Evolutionary conservation across 495 filamentous ascomycete species (phyloP), one percentile per base, ranked within the genome.

Genomic region (Cercophora sp.): DNA sequence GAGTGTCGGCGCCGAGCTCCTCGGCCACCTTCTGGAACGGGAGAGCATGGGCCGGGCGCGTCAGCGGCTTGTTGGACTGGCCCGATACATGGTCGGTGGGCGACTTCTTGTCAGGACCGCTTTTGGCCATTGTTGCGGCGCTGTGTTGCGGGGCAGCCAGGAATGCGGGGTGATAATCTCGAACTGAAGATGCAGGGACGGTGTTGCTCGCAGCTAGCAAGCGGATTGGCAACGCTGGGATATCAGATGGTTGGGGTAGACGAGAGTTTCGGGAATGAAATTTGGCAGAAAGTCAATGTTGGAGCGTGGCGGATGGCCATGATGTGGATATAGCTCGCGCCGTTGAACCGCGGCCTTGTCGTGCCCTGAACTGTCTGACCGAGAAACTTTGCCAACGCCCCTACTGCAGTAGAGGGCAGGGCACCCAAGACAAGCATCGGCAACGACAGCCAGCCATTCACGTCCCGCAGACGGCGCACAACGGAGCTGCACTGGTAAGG

Each of bases 41-140:
- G 22, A 92, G 74, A 32, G 80, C 71, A 60, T 91, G 87, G 13
- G 88, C 82, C 6, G 85, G 85, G 37, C 70, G 67, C 8, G 78
- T 80, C 16, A 90, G 64, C 2, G 63, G 70, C 56, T 54, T 51
- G 65, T 81, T 79, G 52, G 75, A 65, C 64, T 80, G 76, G 63
- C 79, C 76, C 32, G 71, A 76, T 66, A 79, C 67, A 69, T 82
- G 68, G 34, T 60, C 54, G 18, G 22, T 59, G 55, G 32, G 32
- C 8, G 18, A 40, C 27, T 56, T 56, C 27, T 56, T 56, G 5
- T 60, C 35, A 40, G 51, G 39, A 31, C 42, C 53, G 29, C 35
- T 40, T 20, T 52, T 52, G 26, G 49, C 41, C 55, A 57, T 57
- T n/a, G 3, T 48, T 13, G 8, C 11, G 20, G 13, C 19, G 36